A percentile compares a stretch with the other conserved stretches of the same genome.
phyloP scores from a whole-genome alignment of 176 grass and related monocot species.

The Paspalum notatum region DNA sequence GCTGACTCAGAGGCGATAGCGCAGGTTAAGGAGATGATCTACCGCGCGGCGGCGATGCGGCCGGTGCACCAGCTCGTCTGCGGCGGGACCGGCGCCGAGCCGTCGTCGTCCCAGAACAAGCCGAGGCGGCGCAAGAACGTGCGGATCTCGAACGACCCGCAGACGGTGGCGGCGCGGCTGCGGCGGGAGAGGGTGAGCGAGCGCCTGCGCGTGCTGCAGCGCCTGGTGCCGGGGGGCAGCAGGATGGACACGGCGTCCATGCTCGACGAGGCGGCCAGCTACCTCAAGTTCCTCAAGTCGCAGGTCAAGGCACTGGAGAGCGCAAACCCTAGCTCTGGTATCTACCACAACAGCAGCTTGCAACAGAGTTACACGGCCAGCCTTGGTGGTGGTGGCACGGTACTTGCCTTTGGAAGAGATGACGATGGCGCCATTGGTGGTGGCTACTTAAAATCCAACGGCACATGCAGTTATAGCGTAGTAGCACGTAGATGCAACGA shows the following conservation, averaged over 20 bases:
- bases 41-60: conserved; percentile 81
- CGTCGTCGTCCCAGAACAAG: conserved; percentile 25
- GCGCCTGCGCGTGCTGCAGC: conserved; percentile 68
- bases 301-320: conserved; percentile 61
- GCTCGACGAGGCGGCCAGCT: conserved; percentile 86
- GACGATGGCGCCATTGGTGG: conserved; percentile 9
- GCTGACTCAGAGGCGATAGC: conserved; percentile 43
- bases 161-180: conserved; percentile 72
- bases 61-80: conserved; percentile 51
- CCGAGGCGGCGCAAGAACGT: conserved; percentile 60
- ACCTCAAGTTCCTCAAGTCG: conserved; percentile 86
- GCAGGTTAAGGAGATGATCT: conserved; percentile 79
- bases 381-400: not conserved
- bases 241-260: conserved; percentile 91
- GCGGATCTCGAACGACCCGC: conserved; percentile 69
- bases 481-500: not conserved
- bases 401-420: conserved; percentile 35
- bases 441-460: conserved; percentile 44
- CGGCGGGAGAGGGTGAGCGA: conserved; percentile 69
- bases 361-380: conserved; percentile 20
- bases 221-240: conserved; percentile 78
- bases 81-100: conserved; percentile 11
- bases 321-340: not conserved
- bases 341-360: conserved; percentile 4
- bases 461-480: conserved; percentile 41